Evolutionary conservation across 768 basidiomycete species (phyloP), one percentile per base, ranked within the genome.

Genomic region (Leccinellum rugosiceps): DNA sequence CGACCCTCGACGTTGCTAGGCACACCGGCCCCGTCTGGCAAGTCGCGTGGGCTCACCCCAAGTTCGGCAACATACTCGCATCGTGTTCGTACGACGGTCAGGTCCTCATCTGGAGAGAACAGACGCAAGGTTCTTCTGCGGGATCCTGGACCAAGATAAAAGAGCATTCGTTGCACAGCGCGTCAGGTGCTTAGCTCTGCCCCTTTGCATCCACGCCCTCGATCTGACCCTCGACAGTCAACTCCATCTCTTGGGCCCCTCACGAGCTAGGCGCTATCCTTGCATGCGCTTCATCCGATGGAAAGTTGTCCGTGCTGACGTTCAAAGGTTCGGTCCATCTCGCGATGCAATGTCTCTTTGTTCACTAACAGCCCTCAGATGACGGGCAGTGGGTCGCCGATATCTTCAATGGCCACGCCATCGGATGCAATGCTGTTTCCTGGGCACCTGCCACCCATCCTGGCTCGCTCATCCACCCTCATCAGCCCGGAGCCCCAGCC

Each of bases 41-140:
- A 66, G 88, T 99, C 51, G 85, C 94, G 23, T 99, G 97, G 97
- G 96, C 92, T 3, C 96, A 99, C 65, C 97, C 97, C 25, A 97
- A 94, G 72, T 99, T 90, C 66, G 97, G 97, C 2, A 86, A 90
- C 60, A 96, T 99, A 66, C 85, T 99, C 53, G 96, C 96, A 28
- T 95, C 92, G n/a, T 96, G 94, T 69, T 97, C 95, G 5, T 98
- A 98, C 72, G 97, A 99, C 65, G 95, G 97, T 47, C 92, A 96
- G 66, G 97, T 97, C 19, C 83, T 98, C 74, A 94, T 99, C 63
- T 99, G 97, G 97, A 97, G 95, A 68, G 95, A 98, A 72, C 89
- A 92, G 68, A 63, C 59, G 0, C 68, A 69, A 51, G 83, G 82
- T 15, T 74, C 79, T 46, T 71, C 77, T 21, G 67, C 77, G 2